phyloP scores from a whole-genome alignment of 208 protist genomes.

The Herpetomonas samuelpessoai region DNA sequence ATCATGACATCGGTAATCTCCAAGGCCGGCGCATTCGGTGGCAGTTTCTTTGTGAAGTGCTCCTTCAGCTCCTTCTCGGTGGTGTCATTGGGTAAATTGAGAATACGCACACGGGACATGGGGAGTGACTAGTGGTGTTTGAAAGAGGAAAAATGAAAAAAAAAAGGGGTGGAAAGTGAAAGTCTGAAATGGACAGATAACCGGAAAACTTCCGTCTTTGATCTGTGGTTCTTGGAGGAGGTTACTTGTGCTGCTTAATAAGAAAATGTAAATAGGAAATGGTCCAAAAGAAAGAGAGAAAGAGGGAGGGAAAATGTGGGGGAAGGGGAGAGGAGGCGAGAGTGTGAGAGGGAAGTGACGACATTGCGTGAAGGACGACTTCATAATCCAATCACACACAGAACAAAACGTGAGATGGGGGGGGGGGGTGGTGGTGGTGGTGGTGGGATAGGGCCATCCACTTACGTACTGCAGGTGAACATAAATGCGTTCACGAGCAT shows the following conservation, averaged over 20 bases:
- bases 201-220: too few species aligned
- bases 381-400: too few species aligned
- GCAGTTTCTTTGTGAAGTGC: conserved; percentile 70
- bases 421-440: too few species aligned
- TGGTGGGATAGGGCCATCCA: too few species aligned
- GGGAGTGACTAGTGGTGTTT: not conserved
- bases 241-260: too few species aligned
- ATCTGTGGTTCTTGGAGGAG: too few species aligned
- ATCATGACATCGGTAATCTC: conserved; percentile 85
- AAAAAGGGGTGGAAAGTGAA: not conserved
- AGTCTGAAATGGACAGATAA: not conserved
- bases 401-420: too few species aligned
- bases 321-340: not conserved
- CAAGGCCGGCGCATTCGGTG: conserved; percentile 73
- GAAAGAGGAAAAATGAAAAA: conserved; percentile 8
- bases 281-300: not conserved
- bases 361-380: not conserved
- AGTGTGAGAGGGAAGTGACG: not conserved
- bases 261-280: too few species aligned
- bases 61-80: conserved; percentile 90
- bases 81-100: conserved; percentile 94
- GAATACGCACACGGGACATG: conserved; percentile 93
- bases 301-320: not conserved
- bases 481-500: too few species aligned
- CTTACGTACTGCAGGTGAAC: too few species aligned